phyloP scores from a whole-genome alignment of 768 basidiomycete genomes.

The Suillus variegatus region DNA sequence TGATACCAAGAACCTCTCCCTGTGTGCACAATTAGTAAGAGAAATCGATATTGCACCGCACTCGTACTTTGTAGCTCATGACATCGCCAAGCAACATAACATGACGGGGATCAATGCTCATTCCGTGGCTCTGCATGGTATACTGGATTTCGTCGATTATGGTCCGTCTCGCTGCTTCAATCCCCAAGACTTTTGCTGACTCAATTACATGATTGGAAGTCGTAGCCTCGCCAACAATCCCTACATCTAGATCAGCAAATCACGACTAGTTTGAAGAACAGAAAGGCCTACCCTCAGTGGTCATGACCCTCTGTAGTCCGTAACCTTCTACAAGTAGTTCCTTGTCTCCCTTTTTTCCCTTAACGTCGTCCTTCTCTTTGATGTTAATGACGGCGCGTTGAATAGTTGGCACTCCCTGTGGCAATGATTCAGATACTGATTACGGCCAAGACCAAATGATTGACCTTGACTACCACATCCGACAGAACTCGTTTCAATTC shows the following conservation, averaged over 20 bases:
- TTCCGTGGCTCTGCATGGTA: constrained; percentile 96
- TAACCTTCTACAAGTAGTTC: constrained; percentile 96
- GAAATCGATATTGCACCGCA: constrained; percentile 7
- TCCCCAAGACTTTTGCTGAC: constrained; percentile 92
- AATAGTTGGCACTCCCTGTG: constrained; percentile 81
- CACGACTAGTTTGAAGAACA: not conserved
- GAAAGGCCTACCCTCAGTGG: constrained; percentile 73
- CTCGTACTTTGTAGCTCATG: constrained; percentile 90
- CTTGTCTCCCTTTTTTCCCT: constrained; percentile 85
- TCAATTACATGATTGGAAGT: constrained; percentile 98
- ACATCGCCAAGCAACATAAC: constrained; percentile 98
- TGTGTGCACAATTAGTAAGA: constrained; percentile 30
- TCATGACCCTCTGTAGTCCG: constrained; percentile 96
- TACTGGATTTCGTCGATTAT: constrained; percentile 98
- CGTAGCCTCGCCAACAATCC: constrained; percentile 90
- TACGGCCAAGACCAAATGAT: constrained; percentile 2
- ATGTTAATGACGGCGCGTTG: constrained; percentile 95
- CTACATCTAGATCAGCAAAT: constrained; percentile 39
- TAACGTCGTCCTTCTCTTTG: constrained; percentile 80
- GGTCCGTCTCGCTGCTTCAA: constrained; percentile 91
- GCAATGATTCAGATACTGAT: constrained; percentile 1
- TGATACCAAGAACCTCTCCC: constrained; percentile 98
- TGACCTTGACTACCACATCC: constrained; percentile 88
- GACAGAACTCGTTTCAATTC: constrained; percentile 84
- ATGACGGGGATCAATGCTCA: constrained; percentile 98